Conservation (phyloP, 768 basidiomycete genomes). For the Ramaria sp. region DNA sequence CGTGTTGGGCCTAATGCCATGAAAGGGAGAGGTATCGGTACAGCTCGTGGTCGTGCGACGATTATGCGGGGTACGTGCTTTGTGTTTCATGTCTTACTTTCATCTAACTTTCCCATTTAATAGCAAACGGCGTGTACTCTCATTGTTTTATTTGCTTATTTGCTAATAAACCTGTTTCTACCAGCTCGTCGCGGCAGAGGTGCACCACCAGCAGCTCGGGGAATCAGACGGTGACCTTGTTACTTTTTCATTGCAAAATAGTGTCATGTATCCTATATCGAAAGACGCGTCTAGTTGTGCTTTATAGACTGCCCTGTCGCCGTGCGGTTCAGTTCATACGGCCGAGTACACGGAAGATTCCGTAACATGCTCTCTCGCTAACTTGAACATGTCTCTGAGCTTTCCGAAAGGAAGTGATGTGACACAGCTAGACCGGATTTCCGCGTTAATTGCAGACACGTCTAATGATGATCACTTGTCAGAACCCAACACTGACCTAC, state of each 20-base stretch:
- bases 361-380: not conserved
- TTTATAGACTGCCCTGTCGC: not conserved
- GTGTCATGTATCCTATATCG: slow-evolving; percentile 6
- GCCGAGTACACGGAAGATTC: not conserved
- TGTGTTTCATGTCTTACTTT: slow-evolving; percentile 7
- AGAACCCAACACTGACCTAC: slow-evolving; percentile 16
- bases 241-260: not conserved
- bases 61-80: slow-evolving; percentile 83
- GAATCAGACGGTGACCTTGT: slow-evolving; percentile 61
- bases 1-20: slow-evolving; percentile 96
- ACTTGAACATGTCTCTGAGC: not conserved
- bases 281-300: not conserved
- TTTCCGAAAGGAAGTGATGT: not conserved
- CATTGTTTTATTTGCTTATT: not conserved
- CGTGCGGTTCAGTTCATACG: not conserved
- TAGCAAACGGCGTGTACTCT: slow-evolving; percentile 63
- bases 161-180: slow-evolving; percentile 11
- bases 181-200: slow-evolving; percentile 83
- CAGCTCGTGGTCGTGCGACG: slow-evolving; percentile 95
- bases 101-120: slow-evolving; percentile 14
- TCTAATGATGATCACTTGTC: not conserved
- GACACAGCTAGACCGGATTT: not conserved
- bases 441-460: slow-evolving; percentile 2
- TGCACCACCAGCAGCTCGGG: slow-evolving; percentile 53
- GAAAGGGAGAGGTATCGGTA: slow-evolving; percentile 98